phyloP scores from a whole-genome alignment of 2,329 filamentous ascomycete species.

The Botryotinia convoluta region DNA sequence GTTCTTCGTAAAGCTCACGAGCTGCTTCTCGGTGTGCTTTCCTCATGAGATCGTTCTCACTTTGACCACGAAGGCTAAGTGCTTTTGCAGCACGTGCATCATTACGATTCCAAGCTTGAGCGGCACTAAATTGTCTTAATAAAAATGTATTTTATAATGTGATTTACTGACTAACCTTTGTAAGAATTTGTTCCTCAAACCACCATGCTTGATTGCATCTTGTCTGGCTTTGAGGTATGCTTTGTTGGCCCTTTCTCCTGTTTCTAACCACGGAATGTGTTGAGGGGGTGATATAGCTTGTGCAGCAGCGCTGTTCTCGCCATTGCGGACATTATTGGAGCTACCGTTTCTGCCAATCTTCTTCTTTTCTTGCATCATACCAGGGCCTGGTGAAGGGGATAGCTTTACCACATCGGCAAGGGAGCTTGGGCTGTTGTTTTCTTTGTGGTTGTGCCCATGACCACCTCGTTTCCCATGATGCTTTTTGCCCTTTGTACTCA shows the following conservation, averaged over 20 bases:
- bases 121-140: constrained; percentile 59
- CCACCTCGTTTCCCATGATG: constrained; percentile 89
- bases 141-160: neutral
- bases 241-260: constrained; percentile 85
- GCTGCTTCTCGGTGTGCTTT: constrained; percentile 95
- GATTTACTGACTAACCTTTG: constrained; percentile 64
- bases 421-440: constrained; percentile 66
- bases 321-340: constrained; percentile 60
- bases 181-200: constrained; percentile 92
- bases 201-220: constrained; percentile 96
- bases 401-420: constrained; percentile 94
- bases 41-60: constrained; percentile 95
- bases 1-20: constrained; percentile 86
- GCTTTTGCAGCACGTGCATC: constrained; percentile 95
- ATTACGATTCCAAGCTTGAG: constrained; percentile 97
- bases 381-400: constrained; percentile 78
- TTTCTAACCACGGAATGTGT: constrained; percentile 95
- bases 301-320: constrained; percentile 77
- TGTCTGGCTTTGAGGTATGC: constrained; percentile 92
- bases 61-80: constrained; percentile 87
- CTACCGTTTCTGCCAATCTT: constrained; percentile 63
- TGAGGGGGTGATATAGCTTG: constrained; percentile 83
- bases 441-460: constrained; percentile 69
- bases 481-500: constrained; percentile 76
- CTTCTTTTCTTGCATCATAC: constrained; percentile 57